Conservation (phyloP, 192 early-diverging fungal genomes). For the Backusella mclennaniae region DNA sequence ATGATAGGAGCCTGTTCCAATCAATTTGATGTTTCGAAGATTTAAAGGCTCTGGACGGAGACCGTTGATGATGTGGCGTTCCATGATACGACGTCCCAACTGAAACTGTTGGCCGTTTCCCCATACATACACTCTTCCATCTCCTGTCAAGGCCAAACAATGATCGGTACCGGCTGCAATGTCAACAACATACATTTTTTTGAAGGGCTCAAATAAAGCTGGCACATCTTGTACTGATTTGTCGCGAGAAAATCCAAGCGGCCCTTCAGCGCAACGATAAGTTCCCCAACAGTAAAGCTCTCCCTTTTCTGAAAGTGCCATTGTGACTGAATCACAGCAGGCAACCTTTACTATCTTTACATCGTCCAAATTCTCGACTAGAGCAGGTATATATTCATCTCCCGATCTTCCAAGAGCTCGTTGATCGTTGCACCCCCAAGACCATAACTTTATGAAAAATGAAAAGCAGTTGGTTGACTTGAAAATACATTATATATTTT, state of each 20-base stretch:
- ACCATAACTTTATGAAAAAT: conserved; percentile 58
- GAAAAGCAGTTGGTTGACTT: background rate
- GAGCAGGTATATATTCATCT: conserved; percentile 65
- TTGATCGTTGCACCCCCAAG: conserved; percentile 98
- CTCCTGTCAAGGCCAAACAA: conserved; percentile 66
- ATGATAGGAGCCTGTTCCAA: conserved; percentile 82
- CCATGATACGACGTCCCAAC: conserved; percentile 78
- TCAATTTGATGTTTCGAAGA: conserved; percentile 54
- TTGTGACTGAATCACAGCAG: conserved; percentile 82
- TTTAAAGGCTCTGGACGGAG: conserved; percentile 55
- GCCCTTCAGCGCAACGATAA: conserved; percentile 75
- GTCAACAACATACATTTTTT: conserved; percentile 62
- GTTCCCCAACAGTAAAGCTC: conserved; percentile 89
- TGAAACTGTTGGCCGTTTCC: conserved; percentile 89
- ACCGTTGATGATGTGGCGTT: conserved; percentile 68
- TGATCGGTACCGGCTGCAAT: conserved; percentile 87
- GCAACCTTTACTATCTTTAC: conserved; percentile 73
- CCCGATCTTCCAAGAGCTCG: conserved; percentile 74
- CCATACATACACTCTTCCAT: conserved; percentile 85
- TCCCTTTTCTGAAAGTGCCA: conserved; percentile 77
- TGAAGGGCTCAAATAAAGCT: conserved; percentile 53
- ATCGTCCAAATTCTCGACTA: conserved; percentile 70
- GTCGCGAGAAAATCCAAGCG: conserved; percentile 75
- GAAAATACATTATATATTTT: background rate
- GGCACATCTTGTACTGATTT: conserved; percentile 66